Evolutionary conservation across 192 early-diverging fungal genomes (phyloP), one percentile per base, ranked within the genome.

Genomic region (Glomus cerebriforme): DNA sequence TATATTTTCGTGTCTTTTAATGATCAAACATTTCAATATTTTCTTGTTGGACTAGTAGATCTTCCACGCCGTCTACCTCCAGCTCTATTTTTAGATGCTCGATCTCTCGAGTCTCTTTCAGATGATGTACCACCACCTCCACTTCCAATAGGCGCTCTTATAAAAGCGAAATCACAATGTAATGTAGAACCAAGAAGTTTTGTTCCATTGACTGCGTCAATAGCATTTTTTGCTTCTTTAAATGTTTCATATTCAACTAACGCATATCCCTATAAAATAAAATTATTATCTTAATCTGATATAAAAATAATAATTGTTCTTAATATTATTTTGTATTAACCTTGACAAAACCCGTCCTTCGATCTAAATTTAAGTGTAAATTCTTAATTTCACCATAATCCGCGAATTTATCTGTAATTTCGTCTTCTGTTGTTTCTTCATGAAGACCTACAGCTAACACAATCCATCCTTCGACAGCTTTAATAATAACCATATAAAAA

Each of bases 271-370:
- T 96, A 80, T 17, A 67, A 70, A n/a, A n/a, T 54, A 39, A n/a
- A 47, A 67, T 24, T 32, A 35, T 39, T 10, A 75, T 13, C 37
- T 15, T 22, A n/a, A 7, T 32, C 6, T n/a, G 17, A 17, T 9
- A 35, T 37, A 45, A 31, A 15, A 26, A 45, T 24, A 24, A 19
- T 37, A 6, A 72, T 59, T 59, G 39, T 19, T n/a, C 17, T 29
- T 29, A 45, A 59, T 1, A 32, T 58, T 27, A 26, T 34, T 39
- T 32, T 2, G 6, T 27, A 49, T 13, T 64, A 83, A 95, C 95
- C 92, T 99, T 99, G 82, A 96, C 95, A 79, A 92, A 99, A 79
- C 97, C 97, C 59, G 96, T 96, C 73, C 95, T 92, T 59, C 97
- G 88, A 88, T 99, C 96, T 66, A 98, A 84, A 81, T 98, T 99